A percentile compares a stretch with the other conserved stretches of the same genome.
phyloP scores from a whole-genome alignment of 495 filamentous ascomycete genomes.

The Neurospora sp. region DNA sequence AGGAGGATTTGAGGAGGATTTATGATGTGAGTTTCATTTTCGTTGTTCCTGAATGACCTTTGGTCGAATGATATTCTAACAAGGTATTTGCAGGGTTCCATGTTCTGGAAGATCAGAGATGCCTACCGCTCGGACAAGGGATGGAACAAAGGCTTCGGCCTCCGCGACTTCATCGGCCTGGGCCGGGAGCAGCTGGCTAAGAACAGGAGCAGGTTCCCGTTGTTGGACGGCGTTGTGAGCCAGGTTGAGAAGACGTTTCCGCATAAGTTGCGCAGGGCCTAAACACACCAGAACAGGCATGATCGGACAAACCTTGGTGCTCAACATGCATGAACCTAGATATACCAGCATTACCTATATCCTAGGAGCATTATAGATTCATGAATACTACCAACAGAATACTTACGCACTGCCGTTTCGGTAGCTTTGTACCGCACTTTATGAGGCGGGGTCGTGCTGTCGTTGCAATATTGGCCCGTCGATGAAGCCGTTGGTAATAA shows the following conservation, averaged over 20 bases:
- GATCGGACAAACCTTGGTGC: not conserved
- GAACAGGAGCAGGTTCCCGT: not conserved
- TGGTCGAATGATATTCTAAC: not conserved
- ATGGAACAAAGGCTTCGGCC: slow-evolving; percentile 20
- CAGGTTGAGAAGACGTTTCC: not conserved
- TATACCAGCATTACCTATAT: not conserved
- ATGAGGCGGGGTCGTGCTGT: not conserved
- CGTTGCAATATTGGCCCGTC: not conserved
- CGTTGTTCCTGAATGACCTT: fast-evolving
- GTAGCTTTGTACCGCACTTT: not conserved
- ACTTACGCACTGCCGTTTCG: not conserved
- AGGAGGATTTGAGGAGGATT: slow-evolving; percentile 34
- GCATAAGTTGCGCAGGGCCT: not conserved
- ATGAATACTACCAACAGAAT: not conserved
- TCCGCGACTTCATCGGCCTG: slow-evolving; percentile 1
- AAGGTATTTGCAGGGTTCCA: slow-evolving; percentile 5
- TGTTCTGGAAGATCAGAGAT: slow-evolving; percentile 24
- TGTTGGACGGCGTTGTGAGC: not conserved
- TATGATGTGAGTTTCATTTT: slow-evolving; percentile 27
- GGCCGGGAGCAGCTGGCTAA: not conserved
- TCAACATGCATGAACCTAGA: too few relatives aligned
- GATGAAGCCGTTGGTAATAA: not conserved
- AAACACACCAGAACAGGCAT: not conserved
- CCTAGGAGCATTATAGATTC: not conserved
- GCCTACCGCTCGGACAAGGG: slow-evolving; percentile 10